A percentile compares a stretch with the other conserved stretches of the same genome.
These are phyloP conservation scores for Boletus coffeatus DNA, from an alignment of 1,284 basidiomycete species.

Conservation along the genomic window DNA sequence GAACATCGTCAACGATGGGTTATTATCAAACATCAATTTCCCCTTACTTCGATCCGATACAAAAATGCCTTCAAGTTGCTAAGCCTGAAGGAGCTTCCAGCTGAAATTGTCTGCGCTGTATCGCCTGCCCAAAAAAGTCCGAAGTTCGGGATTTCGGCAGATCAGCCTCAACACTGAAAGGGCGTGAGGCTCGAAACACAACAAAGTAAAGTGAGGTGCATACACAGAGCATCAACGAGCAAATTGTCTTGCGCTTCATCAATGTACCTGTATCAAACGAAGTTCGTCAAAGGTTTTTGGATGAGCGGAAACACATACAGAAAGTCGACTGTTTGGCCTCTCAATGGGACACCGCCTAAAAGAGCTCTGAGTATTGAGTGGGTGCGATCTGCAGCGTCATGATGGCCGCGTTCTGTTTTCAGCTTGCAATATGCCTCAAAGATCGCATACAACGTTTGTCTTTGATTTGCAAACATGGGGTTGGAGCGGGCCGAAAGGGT, in stretches of 20 bases:
- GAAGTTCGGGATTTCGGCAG: constrained; percentile 49
- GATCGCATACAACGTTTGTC: constrained; percentile 47
- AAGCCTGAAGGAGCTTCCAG: constrained; percentile 69
- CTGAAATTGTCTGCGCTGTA: constrained; percentile 72
- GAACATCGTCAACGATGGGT: neutral
- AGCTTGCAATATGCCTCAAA: constrained; percentile 49
- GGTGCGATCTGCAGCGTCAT: constrained; percentile 64
- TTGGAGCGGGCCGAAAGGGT: constrained; percentile 47
- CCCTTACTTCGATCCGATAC: constrained; percentile 49
- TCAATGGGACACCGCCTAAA: constrained; percentile 25
- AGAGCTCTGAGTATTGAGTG: constrained; percentile 45
- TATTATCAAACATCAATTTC: neutral
- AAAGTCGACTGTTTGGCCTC: constrained; percentile 46
- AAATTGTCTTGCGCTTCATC: constrained; percentile 74
- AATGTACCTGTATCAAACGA: constrained; percentile 45
- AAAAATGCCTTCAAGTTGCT: constrained; percentile 66
- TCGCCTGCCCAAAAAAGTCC: constrained; percentile 78
- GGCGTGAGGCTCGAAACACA: neutral
- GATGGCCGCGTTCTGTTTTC: constrained; percentile 41
- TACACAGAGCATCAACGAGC: constrained; percentile 59
- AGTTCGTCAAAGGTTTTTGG: neutral
- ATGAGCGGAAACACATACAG: constrained; percentile 38
- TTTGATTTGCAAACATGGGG: constrained; percentile 46
- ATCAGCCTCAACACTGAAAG: constrained; percentile 52
- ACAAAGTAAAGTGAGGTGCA: constrained; percentile 12